Evolutionary conservation across 768 basidiomycete genomes (phyloP), one percentile per base, ranked within the genome.

Genomic region (Mycena kentingensis): DNA sequence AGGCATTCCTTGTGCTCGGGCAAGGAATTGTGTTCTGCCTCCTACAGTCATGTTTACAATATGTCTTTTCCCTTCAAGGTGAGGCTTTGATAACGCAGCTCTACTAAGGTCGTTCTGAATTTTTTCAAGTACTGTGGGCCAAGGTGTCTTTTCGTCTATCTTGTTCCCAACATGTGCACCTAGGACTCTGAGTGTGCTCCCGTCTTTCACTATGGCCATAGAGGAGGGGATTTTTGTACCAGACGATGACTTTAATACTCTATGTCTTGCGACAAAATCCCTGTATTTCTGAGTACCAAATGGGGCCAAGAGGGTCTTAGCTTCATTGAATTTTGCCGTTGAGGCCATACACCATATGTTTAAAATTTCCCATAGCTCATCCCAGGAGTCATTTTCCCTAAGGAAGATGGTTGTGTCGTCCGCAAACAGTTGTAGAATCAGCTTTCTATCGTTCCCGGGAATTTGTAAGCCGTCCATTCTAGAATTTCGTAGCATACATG

Each of bases 381-480:
- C 26, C 41, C 41, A 42, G 24, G 41, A 24, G 13, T 42, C 13
- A 42, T 8, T 10, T 8, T 42, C 11, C 11, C 22, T 24, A 11
- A 42, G 25, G 41, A 24, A 42, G 21, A 42, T 42, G 5, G 41
- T 42, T 42, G 41, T 42, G n/a, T 42, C 41, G 26, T 42, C 41
- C n/a, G 41, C 41, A 42, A 42, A 42, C 6, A 42, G 25, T 5
- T 19, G 26, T 12, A 42, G 10, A 12, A 42, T 19, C 12, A 26
- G 5, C 19, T 19, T 42, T 25, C 41, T 19, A 7, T 21, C 21
- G 22, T 8, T 42, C 26, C 41, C 41, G 26, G 41, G 41, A 12
- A 42, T 19, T 22, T 42, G 12, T 11, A 42, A 24, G 5, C 41
- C 41, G 12, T 42, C 7, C 7, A 42, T 11, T 7, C n/a, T 27